These are phyloP conservation scores for Pythium aristosporum DNA, from an alignment of 352 stramenopile species.

Conservation along the genomic window DNA sequence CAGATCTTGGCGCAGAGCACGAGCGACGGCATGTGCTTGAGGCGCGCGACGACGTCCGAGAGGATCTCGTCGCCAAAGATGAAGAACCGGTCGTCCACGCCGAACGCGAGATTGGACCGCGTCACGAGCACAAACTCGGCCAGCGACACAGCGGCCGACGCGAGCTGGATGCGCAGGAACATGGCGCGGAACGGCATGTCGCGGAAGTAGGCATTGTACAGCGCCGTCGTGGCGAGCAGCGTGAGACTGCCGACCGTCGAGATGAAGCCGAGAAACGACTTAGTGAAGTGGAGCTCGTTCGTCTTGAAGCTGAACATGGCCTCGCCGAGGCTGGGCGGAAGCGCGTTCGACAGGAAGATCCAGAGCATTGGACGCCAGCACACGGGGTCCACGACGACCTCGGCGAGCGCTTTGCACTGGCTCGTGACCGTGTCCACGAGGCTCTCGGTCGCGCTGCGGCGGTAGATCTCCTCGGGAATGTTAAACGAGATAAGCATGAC, in stretches of 20 bases:
- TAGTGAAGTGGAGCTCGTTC: conserved; percentile 66
- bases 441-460: conserved; percentile 21
- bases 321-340: conserved; percentile 69
- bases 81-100: conserved; percentile 69
- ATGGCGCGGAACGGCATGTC: conserved; percentile 76
- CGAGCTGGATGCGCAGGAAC: conserved; percentile 75
- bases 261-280: conserved; percentile 79
- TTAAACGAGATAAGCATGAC: conserved; percentile 61
- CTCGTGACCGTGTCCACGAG: conserved; percentile 51
- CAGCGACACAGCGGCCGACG: conserved; percentile 61
- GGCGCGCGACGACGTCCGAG: conserved; percentile 70
- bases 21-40: conserved; percentile 92
- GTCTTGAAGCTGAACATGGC: conserved; percentile 88
- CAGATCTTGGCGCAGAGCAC: conserved; percentile 96
- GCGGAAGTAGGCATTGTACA: conserved; percentile 82
- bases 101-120: conserved; percentile 58
- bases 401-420: conserved; percentile 51
- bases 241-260: conserved; percentile 74
- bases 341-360: conserved; percentile 79
- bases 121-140: conserved; percentile 73
- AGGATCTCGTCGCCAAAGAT: conserved; percentile 84
- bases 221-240: conserved; percentile 60
- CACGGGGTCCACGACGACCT: conserved; percentile 66
- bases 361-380: conserved; percentile 79
- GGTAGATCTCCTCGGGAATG: conserved; percentile 54